Base-by-base conservation (phyloP, 2,329 filamentous ascomycete genomes). In the Aspergillus nomiae region DNA sequence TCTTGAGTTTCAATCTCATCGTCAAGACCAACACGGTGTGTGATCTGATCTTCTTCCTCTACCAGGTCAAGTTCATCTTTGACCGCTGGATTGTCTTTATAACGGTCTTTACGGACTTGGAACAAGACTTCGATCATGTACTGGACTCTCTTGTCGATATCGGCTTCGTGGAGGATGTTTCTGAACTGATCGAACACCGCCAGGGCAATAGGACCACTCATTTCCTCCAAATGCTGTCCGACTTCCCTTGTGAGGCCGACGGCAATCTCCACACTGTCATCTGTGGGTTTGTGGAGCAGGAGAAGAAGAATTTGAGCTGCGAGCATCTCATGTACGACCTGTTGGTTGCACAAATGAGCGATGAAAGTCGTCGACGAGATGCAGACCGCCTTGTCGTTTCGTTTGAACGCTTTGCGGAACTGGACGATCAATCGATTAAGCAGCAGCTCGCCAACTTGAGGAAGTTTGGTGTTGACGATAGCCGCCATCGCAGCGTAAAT, bases 121-220 rank as follows among this genome's bases (percentile, higher is more conserved):
- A 99, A 99, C 50, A 99, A 81, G 7, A 98, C 95, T 77, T 99
- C 95, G 62, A 99, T 94, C 92, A 97, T 97, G 80, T 98, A 99
- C 80, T 99, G 95, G n/a, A 94, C 94, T 67, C 95, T 87, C 84
- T 97, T 97, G 75, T 98, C 94, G 76, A 99, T 97, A 74, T 95
- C 94, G 51, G 93, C 93, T 78, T 99, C 95, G 81, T 99, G 94
- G 10, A 99, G 83, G 67, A 98, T 97, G 71, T 90, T 94, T 70
- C 95, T 85, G 82, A 99, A 96, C 77, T 97, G 94, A 73, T 99
- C 95, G 74, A 96, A 99, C 9, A 99, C 92, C 28, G 90, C 91
- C 68, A 94, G 87, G 34, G 93, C 89, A 72, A 98, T 96, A 12
- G 91, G 86, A 1, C 89, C 86, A 74, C 92, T 96, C 93, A 98